phyloP scores from a whole-genome alignment of 2,329 filamentous ascomycete species.

The Trichothecium roseum region DNA sequence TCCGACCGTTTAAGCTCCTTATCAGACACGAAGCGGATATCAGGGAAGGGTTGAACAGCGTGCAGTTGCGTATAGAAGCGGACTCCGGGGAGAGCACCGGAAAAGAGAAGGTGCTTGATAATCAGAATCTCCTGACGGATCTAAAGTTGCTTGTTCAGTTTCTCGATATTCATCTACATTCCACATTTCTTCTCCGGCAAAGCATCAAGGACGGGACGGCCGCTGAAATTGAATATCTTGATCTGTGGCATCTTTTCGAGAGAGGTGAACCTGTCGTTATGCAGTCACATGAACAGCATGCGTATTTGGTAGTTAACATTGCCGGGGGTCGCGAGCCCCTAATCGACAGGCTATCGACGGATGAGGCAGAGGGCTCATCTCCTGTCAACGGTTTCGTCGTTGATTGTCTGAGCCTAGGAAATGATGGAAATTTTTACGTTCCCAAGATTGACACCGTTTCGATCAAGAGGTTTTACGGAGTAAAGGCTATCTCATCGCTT shows the following conservation, averaged over 20 bases:
- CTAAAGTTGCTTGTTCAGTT: conserved; percentile 8
- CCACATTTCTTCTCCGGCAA: conserved; percentile 5
- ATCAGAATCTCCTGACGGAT: conserved; percentile 2
- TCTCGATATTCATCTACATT: conserved; percentile 6
- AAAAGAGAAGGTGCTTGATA: neutral
- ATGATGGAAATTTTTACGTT: conserved; percentile 4
- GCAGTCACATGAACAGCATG: neutral
- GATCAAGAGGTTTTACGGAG: conserved; percentile 6
- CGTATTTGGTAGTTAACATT: conserved; percentile 1
- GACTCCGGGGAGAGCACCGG: neutral
- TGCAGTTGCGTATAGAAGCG: neutral
- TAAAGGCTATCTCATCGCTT: conserved; percentile 1
- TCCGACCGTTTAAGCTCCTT: conserved; percentile 6
- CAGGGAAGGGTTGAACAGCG: neutral
- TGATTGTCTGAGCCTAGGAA: conserved; percentile 6
- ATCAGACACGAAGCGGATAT: conserved; percentile 4
- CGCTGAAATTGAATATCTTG: conserved; percentile 5
- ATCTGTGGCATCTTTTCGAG: conserved; percentile 9
- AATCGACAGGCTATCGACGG: neutral
- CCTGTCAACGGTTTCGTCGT: conserved; percentile 5
- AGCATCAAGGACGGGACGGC: conserved; percentile 4
- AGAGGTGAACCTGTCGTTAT: conserved; percentile 4
- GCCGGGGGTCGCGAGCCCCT: conserved; percentile 4
- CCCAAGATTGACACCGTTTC: conserved; percentile 4
- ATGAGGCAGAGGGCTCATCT: too few species aligned